Conservation (phyloP, 2,329 filamentous ascomycete species). For the Passalora sequoiae region DNA sequence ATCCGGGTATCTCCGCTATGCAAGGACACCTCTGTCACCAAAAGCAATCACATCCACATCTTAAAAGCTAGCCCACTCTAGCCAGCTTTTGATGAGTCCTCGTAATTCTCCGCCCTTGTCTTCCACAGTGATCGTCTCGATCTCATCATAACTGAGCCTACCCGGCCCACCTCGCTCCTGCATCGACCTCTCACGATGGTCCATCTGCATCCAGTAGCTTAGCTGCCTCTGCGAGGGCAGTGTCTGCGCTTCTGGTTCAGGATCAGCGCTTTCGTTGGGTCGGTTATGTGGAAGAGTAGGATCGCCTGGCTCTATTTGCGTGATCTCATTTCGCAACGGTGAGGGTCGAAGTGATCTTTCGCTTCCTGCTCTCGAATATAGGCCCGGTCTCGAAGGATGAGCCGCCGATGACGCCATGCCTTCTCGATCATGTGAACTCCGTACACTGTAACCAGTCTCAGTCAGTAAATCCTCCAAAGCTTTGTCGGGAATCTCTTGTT, state of each 20-base stretch:
- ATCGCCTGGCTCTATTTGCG: slow-evolving; percentile 9
- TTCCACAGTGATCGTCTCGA: slow-evolving; percentile 64
- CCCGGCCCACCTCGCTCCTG: slow-evolving; percentile 71
- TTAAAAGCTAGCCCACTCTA: slow-evolving; percentile 66
- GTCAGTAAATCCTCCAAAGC: slow-evolving; percentile 42
- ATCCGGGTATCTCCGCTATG: not conserved
- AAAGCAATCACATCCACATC: not conserved
- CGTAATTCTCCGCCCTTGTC: slow-evolving; percentile 58
- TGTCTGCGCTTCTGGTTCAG: not conserved
- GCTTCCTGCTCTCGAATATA: not conserved
- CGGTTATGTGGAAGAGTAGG: slow-evolving; percentile 25
- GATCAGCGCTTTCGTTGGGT: slow-evolving; percentile 9
- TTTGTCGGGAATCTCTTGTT: slow-evolving; percentile 33
- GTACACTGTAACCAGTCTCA: slow-evolving; percentile 37
- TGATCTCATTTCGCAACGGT: not conserved
- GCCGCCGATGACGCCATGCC: not conserved
- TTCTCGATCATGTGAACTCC: slow-evolving; percentile 6
- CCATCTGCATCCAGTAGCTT: slow-evolving; percentile 48
- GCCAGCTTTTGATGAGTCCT: slow-evolving; percentile 84
- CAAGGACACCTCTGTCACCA: not conserved
- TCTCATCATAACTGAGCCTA: slow-evolving; percentile 71
- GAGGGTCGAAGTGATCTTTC: not conserved
- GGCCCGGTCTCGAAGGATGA: not conserved
- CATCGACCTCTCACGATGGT: slow-evolving; percentile 64
- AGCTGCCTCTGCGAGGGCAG: slow-evolving; percentile 29